phyloP scores from a whole-genome alignment of 2,329 filamentous ascomycete genomes.

The Botrytis aclada region DNA sequence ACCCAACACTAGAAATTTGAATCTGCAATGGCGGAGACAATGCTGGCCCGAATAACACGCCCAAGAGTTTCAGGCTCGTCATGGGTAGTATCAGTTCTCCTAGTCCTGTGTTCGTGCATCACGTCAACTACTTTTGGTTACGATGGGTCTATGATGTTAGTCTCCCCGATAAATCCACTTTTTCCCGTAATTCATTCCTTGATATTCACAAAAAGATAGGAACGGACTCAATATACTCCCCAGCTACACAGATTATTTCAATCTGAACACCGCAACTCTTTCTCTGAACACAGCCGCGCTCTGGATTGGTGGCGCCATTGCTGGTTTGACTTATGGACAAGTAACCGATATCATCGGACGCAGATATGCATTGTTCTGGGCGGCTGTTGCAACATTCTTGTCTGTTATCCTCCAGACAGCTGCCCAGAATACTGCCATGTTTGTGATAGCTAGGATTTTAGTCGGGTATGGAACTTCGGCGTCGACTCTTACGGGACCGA shows the following conservation, averaged over 20 bases:
- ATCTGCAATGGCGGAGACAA: not conserved
- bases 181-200: not conserved
- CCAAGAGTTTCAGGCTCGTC: slow-evolving; percentile 20
- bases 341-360: slow-evolving; percentile 42
- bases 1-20: not conserved
- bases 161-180: not conserved
- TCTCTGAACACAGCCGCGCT: slow-evolving; percentile 54
- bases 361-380: slow-evolving; percentile 25
- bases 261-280: slow-evolving; percentile 49
- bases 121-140: slow-evolving; percentile 31
- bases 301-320: slow-evolving; percentile 51
- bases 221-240: slow-evolving; percentile 58
- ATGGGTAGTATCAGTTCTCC: slow-evolving; percentile 17
- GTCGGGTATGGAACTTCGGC: slow-evolving; percentile 29
- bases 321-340: slow-evolving; percentile 41
- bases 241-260: slow-evolving; percentile 54
- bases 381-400: slow-evolving; percentile 24
- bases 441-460: slow-evolving; percentile 29
- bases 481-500: slow-evolving; percentile 42
- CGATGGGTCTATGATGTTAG: slow-evolving; percentile 29
- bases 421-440: slow-evolving; percentile 30
- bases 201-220: not conserved
- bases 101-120: slow-evolving; percentile 24
- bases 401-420: slow-evolving; percentile 29
- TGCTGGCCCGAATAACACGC: not conserved